Base-by-base conservation (phyloP, 2,329 filamentous ascomycete species). In the Ceratocystiopsis sp. region DNA sequence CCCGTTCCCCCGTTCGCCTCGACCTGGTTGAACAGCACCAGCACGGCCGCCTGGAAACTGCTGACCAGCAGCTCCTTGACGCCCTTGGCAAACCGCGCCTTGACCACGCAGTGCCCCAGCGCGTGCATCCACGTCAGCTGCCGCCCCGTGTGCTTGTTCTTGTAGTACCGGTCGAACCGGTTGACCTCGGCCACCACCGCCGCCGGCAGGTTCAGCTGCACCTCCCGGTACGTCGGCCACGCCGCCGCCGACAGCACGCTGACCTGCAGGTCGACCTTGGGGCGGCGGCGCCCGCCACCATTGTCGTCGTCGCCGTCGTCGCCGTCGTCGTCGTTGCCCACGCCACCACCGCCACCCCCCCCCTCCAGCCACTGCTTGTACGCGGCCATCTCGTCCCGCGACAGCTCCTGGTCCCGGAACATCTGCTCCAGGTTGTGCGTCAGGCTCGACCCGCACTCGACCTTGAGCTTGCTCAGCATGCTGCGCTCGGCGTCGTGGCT, bases 391-490 rank as follows among this genome's bases (percentile, higher is more conserved):
- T 96, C 89, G 53, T 96, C 91, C 47, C 82, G 81, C 13, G 84
- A 84, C 17, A 95, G 71, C 56, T 95, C 87, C 59, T 96, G 85
- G 55, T 99, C 91, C 59, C 93, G 94, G 67, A 99, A 98, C 91
- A 99, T 99, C 49, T 89, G 84, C 61, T 99, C 93, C 0, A 99
- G 69, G 54, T 98, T 98, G 57, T 94, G 87, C 0, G 91, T 98
- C 58, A 98, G 96, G 52, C 76, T 83, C 14, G 84, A 81, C 35
- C 91, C 91, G 56, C 91, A 98, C 65, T 98, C 91, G 51, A 78
- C 82, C 62, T 91, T 89, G 25, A 98, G 69, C 51, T 93, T 84
- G 21, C 83, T 71, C 40, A 98, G 71, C 91, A 98, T 98, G 61
- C 82, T 93, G 49, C 87, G 76, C 63, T 98, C 93, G 0, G 91